Base-by-base conservation (phyloP, 805 yeast species). In the Cyberlindnera nakhonratchasimensis region DNA sequence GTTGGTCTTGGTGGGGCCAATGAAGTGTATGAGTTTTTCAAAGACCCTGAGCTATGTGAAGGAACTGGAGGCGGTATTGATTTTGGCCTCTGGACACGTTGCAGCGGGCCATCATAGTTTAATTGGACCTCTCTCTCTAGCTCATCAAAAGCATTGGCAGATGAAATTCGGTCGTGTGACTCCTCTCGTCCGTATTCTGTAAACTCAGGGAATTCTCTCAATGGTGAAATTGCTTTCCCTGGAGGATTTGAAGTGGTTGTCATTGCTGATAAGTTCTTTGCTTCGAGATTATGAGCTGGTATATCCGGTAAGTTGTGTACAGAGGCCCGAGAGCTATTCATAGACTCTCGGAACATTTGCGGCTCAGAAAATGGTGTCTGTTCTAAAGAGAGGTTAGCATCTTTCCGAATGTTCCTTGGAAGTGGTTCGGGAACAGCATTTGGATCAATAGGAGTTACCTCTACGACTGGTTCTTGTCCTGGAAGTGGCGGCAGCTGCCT, bases 121-220 rank as follows among this genome's bases (percentile, higher is more conserved):
- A 58, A 55, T 25, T 59, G 65, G 1, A 63, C 66, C 36, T 62
- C 63, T 37, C 62, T 54, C 32, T 62, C 66, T 8, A 63, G 40
- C 31, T 60, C 63, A 44, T 62, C 67, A 43, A 63, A 62, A 6
- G 58, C 55, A 34, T 57, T 53, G 14, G 44, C 31, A 11, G 47
- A 43, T 4, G 47, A 43, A 12, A 39, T 29, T 1, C 47, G 43
- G 19, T 39, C 46, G n/a, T 37, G 37, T 21, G 40, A n/a, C 14
- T 41, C 45, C 2, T 6, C 19, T 21, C 12, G 25, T 5, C 30
- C 31, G 17, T 40, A 29, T 13, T 23, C 3, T 6, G 40, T 29
- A 30, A 34, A 34, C 19, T 34, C 37, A 3, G 46, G 36, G 35
- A 42, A 24, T 19, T 37, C 35, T 23, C 34, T 40, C 19, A 37